Percentiles rank a stretch among this genome's conserved stretches.
Conservation (phyloP, 441 rosid genomes). For the Brassica hybrid region DNA sequence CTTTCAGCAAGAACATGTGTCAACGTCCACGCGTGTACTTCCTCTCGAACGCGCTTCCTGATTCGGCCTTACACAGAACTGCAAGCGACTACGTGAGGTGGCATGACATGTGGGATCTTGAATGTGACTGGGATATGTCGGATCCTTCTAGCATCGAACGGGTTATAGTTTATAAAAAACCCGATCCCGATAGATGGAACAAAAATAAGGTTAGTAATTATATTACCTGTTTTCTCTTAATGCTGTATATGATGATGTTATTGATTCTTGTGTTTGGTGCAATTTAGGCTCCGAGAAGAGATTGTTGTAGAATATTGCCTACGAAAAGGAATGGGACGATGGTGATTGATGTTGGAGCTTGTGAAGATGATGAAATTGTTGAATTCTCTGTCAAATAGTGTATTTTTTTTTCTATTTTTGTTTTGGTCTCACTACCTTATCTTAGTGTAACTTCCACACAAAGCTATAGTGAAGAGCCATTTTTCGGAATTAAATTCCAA, state of each 20-base stretch:
- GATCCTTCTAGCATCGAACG: constrained; percentile 51
- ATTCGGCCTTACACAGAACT: constrained; percentile 39
- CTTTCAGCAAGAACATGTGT: constrained; percentile 48
- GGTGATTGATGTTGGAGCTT: constrained; percentile 58
- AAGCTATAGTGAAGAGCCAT: not conserved
- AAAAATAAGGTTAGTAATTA: constrained; percentile 46
- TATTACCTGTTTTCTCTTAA: not conserved
- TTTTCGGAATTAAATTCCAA: not conserved
- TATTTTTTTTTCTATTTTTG: not conserved
- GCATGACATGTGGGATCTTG: constrained; percentile 39
- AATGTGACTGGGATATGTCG: constrained; percentile 56
- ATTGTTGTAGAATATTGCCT: constrained; percentile 61
- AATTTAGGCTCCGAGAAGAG: constrained; percentile 57
- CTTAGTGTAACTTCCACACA: not conserved
- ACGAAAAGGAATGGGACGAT: constrained; percentile 48
- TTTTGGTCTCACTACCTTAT: not conserved
- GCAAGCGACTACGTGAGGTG: constrained; percentile 53
- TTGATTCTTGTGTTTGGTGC: not conserved
- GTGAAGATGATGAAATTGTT: constrained; percentile 52
- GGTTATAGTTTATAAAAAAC: constrained; percentile 59
- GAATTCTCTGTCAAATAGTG: constrained; percentile 33
- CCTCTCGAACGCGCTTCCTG: constrained; percentile 50
- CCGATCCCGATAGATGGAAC: constrained; percentile 65
- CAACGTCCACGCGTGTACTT: constrained; percentile 61
- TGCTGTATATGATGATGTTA: not conserved